Evolutionary conservation across 2,329 filamentous ascomycete species (phyloP).

Genomic region (Aspergillus nomiae): DNA sequence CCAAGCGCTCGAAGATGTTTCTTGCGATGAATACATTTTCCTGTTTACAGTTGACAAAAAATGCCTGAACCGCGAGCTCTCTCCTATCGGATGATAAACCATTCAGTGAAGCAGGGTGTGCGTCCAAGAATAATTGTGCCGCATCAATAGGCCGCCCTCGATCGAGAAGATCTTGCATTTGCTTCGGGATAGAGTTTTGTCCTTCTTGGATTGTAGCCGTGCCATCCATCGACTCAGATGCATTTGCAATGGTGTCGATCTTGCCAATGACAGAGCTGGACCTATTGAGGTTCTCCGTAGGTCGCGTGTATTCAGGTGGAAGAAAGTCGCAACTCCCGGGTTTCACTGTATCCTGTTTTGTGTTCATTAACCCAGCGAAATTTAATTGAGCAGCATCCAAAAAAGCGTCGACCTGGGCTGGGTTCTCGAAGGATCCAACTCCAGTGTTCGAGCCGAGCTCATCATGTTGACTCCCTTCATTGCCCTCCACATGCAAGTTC

Average conservation of each 20-base stretch:
- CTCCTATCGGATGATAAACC: conserved; percentile 29
- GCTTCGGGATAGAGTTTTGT: conserved; percentile 18
- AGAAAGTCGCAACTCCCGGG: not conserved
- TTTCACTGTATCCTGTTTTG: not conserved
- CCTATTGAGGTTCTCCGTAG: conserved; percentile 4
- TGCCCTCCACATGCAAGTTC: conserved; percentile 1
- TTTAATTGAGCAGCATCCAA: conserved; percentile 3
- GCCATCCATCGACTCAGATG: not conserved
- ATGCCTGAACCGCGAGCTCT: conserved; percentile 33
- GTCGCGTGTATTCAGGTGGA: conserved; percentile 5
- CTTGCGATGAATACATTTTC: conserved; percentile 43
- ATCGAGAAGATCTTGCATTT: conserved; percentile 30
- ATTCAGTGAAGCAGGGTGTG: conserved; percentile 20
- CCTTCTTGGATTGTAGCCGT: not conserved
- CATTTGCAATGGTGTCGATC: not conserved
- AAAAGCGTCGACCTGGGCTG: conserved; percentile 8
- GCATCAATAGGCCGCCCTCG: conserved; percentile 36
- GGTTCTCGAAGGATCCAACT: not conserved
- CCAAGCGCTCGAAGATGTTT: conserved; percentile 38
- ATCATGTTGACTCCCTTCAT: not conserved
- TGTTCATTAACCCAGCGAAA: not conserved
- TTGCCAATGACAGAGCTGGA: not conserved
- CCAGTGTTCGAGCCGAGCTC: not conserved
- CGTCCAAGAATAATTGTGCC: conserved; percentile 38
- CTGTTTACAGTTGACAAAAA: conserved; percentile 39